Evolutionary conservation across 768 basidiomycete genomes (phyloP).

Genomic region (Xerocomus brunneocitrinus): DNA sequence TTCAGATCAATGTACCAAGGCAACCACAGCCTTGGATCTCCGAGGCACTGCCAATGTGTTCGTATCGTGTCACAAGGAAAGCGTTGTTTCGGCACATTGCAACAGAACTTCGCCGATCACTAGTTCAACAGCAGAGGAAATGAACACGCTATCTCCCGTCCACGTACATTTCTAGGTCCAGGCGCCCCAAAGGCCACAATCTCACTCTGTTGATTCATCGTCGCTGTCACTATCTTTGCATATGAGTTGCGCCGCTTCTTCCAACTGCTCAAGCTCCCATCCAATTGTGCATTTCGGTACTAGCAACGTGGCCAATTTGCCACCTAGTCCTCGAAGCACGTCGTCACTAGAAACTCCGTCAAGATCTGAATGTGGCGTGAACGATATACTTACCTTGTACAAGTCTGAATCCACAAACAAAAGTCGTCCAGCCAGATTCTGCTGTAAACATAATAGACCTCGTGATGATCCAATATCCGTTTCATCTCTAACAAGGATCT

Average conservation of each 20-base stretch:
- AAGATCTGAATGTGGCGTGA: neutral
- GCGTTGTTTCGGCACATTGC: neutral
- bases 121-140: slow-evolving; percentile 2
- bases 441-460: slow-evolving; percentile 84
- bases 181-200: slow-evolving; percentile 14
- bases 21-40: neutral
- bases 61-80: neutral
- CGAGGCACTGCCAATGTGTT: neutral
- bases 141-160: neutral
- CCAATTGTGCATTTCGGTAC: slow-evolving; percentile 56
- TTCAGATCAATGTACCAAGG: neutral
- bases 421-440: slow-evolving; percentile 86
- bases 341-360: slow-evolving; percentile 47
- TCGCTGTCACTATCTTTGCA: slow-evolving; percentile 61
- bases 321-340: slow-evolving; percentile 43
- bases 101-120: neutral
- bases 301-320: slow-evolving; percentile 34
- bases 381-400: slow-evolving; percentile 52
- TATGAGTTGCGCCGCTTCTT: slow-evolving; percentile 45
- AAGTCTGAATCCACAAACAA: slow-evolving; percentile 72
- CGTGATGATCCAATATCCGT: slow-evolving; percentile 71
- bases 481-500: slow-evolving; percentile 72
- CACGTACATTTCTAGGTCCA: no score
- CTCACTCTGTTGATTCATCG: slow-evolving; percentile 46
- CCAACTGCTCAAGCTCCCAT: slow-evolving; percentile 69